Evolutionary conservation across 2,329 filamentous ascomycete genomes (phyloP).

Genomic region (Pyrenophora tritici-repentis): DNA sequence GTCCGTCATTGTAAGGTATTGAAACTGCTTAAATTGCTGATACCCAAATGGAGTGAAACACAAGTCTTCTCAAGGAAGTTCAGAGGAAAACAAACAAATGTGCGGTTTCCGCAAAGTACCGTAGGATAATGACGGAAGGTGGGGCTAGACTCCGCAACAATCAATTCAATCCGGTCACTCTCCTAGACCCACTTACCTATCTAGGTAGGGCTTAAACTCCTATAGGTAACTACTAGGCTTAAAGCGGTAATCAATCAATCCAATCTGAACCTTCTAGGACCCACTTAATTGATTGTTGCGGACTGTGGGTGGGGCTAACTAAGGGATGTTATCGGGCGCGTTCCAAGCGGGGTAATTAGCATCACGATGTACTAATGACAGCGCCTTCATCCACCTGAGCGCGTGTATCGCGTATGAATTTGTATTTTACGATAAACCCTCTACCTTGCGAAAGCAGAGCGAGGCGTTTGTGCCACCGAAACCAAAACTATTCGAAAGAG

Average conservation of each 20-base stretch:
- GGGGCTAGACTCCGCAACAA: too few species aligned
- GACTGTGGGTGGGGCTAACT: too few species aligned
- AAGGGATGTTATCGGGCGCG: too few species aligned
- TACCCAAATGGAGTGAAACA: neutral
- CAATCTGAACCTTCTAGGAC: too few species aligned
- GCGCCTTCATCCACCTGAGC: neutral
- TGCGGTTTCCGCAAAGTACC: slow-evolving; percentile 1
- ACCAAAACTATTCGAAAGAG: slow-evolving; percentile 93
- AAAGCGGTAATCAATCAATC: too few species aligned
- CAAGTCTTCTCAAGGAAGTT: neutral
- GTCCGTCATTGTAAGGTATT: neutral
- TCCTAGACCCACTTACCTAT: too few species aligned
- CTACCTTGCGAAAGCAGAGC: slow-evolving; percentile 70
- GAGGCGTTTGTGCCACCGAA: slow-evolving; percentile 97
- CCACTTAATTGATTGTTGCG: too few species aligned
- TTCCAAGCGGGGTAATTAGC: slow-evolving; percentile 21
- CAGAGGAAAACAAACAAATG: neutral
- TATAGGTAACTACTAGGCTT: too few species aligned
- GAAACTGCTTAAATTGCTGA: neutral
- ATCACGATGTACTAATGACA: slow-evolving; percentile 23
- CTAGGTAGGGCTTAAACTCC: too few species aligned
- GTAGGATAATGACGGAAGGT: slow-evolving; percentile 26
- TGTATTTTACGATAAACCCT: slow-evolving; percentile 4
- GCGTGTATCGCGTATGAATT: too few species aligned
- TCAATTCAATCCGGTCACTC: too few species aligned